These are phyloP conservation scores for Solanum virginianum DNA, from an alignment of 257 asterid species.

Conservation along the genomic window DNA sequence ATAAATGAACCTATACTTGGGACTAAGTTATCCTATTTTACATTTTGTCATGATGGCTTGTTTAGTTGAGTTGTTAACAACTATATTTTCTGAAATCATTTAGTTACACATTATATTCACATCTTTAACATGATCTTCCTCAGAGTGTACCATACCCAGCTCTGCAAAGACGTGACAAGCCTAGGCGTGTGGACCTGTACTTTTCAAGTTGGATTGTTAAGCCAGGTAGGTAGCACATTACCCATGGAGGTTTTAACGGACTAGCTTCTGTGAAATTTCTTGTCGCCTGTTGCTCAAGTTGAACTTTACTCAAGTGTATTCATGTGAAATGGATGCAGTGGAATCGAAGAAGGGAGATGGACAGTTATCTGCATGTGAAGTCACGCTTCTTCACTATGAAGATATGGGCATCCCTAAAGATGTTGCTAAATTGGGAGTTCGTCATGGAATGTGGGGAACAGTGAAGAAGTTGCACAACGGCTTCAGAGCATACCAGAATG, in stretches of 20 bases:
- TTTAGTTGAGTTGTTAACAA: neutral
- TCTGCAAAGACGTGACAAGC: slow-evolving; percentile 72
- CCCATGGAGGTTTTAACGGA: neutral
- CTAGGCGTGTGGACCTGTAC: slow-evolving; percentile 82
- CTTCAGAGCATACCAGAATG: slow-evolving; percentile 61
- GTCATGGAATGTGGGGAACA: slow-evolving; percentile 99
- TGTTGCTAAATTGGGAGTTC: slow-evolving; percentile 87
- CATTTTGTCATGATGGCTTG: neutral
- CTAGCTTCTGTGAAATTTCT: neutral
- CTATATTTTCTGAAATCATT: neutral
- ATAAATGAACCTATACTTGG: neutral
- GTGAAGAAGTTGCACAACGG: slow-evolving; percentile 84
- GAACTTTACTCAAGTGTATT: neutral
- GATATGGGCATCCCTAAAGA: slow-evolving; percentile 98
- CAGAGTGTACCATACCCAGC: slow-evolving; percentile 68
- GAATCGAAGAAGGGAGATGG: slow-evolving; percentile 76
- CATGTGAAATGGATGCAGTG: slow-evolving; percentile 20
- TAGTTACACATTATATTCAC: neutral
- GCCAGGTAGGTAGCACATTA: slow-evolving; percentile 22
- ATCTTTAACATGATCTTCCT: slow-evolving; percentile 5
- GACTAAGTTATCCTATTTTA: neutral
- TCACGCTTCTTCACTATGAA: slow-evolving; percentile 66
- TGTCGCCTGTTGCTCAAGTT: neutral
- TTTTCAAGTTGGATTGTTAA: slow-evolving; percentile 91
- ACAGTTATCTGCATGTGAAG: slow-evolving; percentile 74